These are phyloP conservation scores for Circinella umbellata DNA, from an alignment of 371 early-diverging fungal species.

Conservation along the genomic window DNA sequence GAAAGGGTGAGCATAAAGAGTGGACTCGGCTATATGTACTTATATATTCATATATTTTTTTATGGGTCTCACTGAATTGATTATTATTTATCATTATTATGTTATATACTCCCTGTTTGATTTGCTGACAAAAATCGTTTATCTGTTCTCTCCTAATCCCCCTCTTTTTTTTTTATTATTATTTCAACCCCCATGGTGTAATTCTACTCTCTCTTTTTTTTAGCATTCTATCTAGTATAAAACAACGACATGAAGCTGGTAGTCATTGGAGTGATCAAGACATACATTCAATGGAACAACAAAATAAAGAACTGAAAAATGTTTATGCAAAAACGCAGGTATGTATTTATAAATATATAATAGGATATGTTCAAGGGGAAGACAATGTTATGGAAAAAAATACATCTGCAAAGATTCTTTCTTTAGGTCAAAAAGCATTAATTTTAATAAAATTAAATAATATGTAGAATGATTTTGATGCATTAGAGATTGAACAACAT, in stretches of 20 bases:
- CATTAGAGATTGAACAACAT: constrained; percentile 18
- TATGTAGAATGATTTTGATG: constrained; percentile 20
- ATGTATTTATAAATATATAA: not conserved
- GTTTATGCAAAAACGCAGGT: constrained; percentile 18
- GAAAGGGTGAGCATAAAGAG: constrained; percentile 16
- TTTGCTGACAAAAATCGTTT: too few relatives aligned
- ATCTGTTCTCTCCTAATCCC: not conserved
- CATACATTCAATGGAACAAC: constrained; percentile 10
- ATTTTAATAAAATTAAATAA: too few relatives aligned
- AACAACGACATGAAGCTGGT: not conserved
- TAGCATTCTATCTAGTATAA: constrained; percentile 16
- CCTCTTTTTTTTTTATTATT: too few relatives aligned
- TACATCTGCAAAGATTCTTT: too few relatives aligned
- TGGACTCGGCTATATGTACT: not conserved
- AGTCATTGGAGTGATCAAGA: constrained; percentile 12
- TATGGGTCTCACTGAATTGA: too few relatives aligned
- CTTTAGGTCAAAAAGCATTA: too few relatives aligned
- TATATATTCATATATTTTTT: too few relatives aligned
- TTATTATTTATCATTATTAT: too few relatives aligned
- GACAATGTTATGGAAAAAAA: not conserved
- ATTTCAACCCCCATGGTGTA: not conserved
- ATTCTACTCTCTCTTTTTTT: not conserved
- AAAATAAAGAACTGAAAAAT: constrained; percentile 10
- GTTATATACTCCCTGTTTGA: too few relatives aligned
- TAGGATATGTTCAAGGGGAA: not conserved